phyloP scores from a whole-genome alignment of 2,329 filamentous ascomycete genomes.

The Hypoxylon sp. region DNA sequence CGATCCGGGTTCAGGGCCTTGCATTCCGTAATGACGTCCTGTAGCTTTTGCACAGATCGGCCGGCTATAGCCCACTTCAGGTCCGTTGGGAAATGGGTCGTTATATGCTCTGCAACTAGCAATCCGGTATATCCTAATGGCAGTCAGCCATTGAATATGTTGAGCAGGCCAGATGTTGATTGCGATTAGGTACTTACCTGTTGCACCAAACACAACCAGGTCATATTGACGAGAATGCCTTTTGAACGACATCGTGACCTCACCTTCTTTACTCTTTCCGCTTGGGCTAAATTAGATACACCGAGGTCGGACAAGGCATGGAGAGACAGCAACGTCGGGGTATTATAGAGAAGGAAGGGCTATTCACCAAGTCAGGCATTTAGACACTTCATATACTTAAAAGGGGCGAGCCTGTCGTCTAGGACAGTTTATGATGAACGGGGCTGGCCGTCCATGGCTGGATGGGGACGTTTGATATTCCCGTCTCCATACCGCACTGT shows the following conservation, averaged over 20 bases:
- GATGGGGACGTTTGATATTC: conserved; percentile 33
- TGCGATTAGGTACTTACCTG: conserved; percentile 55
- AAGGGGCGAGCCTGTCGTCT: conserved; percentile 1
- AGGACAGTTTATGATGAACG: background rate
- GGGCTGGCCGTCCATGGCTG: conserved; percentile 1
- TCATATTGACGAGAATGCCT: conserved; percentile 67
- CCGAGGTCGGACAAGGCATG: conserved; percentile 9
- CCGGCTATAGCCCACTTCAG: conserved; percentile 51
- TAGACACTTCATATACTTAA: conserved; percentile 10
- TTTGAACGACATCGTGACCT: conserved; percentile 58
- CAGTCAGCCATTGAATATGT: conserved; percentile 20
- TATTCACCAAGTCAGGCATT: background rate
- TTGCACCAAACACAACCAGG: conserved; percentile 68
- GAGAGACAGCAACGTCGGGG: background rate
- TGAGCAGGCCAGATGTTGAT: conserved; percentile 14
- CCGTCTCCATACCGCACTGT: conserved; percentile 25
- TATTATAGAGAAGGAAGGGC: background rate
- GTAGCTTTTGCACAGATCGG: conserved; percentile 66
- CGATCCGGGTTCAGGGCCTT: conserved; percentile 76
- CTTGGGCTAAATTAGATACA: background rate
- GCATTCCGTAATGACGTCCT: conserved; percentile 74
- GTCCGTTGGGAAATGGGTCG: conserved; percentile 47
- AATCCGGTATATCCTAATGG: conserved; percentile 50
- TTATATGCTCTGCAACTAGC: conserved; percentile 50
- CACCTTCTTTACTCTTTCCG: background rate